Conservation (phyloP, 192 early-diverging fungal genomes). For the Rhizophagus prolifer region DNA sequence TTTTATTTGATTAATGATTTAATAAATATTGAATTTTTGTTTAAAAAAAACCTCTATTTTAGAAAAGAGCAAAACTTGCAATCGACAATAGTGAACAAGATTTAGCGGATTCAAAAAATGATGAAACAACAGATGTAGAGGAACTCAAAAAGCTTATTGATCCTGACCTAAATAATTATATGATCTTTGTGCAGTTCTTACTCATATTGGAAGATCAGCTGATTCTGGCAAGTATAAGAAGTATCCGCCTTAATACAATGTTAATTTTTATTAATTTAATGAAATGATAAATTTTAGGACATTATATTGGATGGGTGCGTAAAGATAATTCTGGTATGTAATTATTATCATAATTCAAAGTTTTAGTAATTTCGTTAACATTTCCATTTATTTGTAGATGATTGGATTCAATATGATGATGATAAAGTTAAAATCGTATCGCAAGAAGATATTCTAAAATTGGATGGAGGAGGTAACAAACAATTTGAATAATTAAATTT, state of each 20-base stretch:
- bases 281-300: slow-evolving; percentile 35
- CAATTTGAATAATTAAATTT: background rate
- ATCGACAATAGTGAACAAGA: background rate
- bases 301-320: slow-evolving; percentile 95
- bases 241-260: background rate
- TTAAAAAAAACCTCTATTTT: background rate
- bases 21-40: background rate
- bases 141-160: slow-evolving; percentile 57
- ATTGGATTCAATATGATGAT: slow-evolving; percentile 93
- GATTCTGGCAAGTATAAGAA: slow-evolving; percentile 70
- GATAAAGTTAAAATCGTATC: slow-evolving; percentile 85
- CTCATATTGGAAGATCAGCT: slow-evolving; percentile 90
- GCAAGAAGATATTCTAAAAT: slow-evolving; percentile 84
- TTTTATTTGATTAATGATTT: background rate
- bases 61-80: slow-evolving; percentile 34
- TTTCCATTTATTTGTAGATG: slow-evolving; percentile 36
- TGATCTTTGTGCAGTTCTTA: slow-evolving; percentile 90
- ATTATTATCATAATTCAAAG: background rate
- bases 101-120: slow-evolving; percentile 27
- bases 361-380: background rate
- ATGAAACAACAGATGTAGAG: slow-evolving; percentile 28
- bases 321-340: slow-evolving; percentile 57
- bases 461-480: slow-evolving; percentile 84
- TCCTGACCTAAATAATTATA: slow-evolving; percentile 73
- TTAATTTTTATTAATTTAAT: background rate